phyloP scores from a whole-genome alignment of 2,329 filamentous ascomycete species.

The Sporothrix pallida region DNA sequence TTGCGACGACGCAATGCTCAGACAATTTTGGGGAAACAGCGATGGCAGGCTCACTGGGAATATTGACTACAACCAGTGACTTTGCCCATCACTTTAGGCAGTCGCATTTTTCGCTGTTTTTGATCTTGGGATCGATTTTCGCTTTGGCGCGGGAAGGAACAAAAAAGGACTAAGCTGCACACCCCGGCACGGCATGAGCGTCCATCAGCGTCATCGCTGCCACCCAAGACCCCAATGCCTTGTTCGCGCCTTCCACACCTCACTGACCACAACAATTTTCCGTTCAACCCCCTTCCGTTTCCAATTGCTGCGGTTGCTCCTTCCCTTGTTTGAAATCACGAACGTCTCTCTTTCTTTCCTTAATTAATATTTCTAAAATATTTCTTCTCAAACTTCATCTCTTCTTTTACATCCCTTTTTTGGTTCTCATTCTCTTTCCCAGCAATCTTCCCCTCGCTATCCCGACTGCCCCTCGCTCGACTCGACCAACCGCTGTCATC shows the following conservation, averaged over 20 bases:
- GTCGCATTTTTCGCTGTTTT: slow-evolving; percentile 17
- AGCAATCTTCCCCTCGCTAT: not conserved
- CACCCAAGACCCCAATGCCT: slow-evolving; percentile 4
- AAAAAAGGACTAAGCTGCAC: slow-evolving; percentile 20
- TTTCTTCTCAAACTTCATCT: not conserved
- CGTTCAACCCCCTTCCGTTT: slow-evolving; percentile 5
- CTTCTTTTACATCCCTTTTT: not conserved
- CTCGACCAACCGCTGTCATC: slow-evolving; percentile 10
- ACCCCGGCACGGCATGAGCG: slow-evolving; percentile 18
- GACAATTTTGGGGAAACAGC: not conserved
- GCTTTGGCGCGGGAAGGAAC: not conserved
- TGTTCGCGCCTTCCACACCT: not conserved
- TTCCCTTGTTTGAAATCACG: not conserved
- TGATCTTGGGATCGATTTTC: not conserved
- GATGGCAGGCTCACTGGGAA: not conserved
- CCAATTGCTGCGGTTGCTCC: not conserved
- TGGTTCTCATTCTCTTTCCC: not conserved
- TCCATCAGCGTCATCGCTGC: slow-evolving; percentile 29
- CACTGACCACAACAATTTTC: not conserved
- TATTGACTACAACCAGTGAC: no score
- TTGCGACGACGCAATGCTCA: slow-evolving; percentile 9
- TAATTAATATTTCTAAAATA: not conserved
- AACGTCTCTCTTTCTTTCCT: not conserved
- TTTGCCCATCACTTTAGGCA: not conserved
- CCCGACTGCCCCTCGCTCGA: not conserved